Evolutionary conservation across 441 rosid genomes (phyloP).

Genomic region (Flueggea neowawraea): DNA sequence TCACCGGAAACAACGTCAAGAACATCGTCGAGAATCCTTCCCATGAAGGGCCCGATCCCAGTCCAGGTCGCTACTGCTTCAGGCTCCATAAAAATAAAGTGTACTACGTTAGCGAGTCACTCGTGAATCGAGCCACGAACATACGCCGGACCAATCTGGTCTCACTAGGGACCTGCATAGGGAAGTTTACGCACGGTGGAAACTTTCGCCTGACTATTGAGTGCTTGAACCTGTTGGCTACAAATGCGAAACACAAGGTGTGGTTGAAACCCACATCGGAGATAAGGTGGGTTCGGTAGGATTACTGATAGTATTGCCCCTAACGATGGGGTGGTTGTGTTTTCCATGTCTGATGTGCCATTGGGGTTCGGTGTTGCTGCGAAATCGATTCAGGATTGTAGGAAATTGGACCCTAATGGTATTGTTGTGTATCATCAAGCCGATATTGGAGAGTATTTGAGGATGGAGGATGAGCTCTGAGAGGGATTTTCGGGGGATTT

Average conservation of each 20-base stretch:
- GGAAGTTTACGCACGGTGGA: conserved; percentile 78
- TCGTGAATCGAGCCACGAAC: conserved; percentile 87
- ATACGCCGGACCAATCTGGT: conserved; percentile 51
- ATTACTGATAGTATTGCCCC: conserved; percentile 71
- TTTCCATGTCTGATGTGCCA: conserved; percentile 88
- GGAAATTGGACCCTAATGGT: conserved; percentile 87
- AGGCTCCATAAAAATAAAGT: conserved; percentile 79
- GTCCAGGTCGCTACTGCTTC: conserved; percentile 83
- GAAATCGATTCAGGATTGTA: conserved; percentile 81
- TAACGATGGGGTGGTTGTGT: conserved; percentile 88
- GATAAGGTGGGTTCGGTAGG: conserved; percentile 92
- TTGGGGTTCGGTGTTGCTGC: conserved; percentile 89
- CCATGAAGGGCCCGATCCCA: conserved; percentile 76
- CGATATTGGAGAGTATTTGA: conserved; percentile 90
- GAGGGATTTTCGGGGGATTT: neutral
- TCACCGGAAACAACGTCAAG: conserved; percentile 87
- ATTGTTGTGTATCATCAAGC: conserved; percentile 85
- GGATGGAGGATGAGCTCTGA: conserved; percentile 91
- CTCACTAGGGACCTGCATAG: conserved; percentile 77
- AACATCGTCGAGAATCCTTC: conserved; percentile 89
- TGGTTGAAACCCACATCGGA: conserved; percentile 96
- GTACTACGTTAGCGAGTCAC: conserved; percentile 74
- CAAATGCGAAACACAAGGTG: conserved; percentile 84
- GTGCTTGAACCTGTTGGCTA: conserved; percentile 53
- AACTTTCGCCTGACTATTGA: conserved; percentile 75